A percentile compares a stretch with the other conserved stretches of the same genome.
Conservation (phyloP, 495 filamentous ascomycete genomes). For the Tuber umbilicatum region DNA sequence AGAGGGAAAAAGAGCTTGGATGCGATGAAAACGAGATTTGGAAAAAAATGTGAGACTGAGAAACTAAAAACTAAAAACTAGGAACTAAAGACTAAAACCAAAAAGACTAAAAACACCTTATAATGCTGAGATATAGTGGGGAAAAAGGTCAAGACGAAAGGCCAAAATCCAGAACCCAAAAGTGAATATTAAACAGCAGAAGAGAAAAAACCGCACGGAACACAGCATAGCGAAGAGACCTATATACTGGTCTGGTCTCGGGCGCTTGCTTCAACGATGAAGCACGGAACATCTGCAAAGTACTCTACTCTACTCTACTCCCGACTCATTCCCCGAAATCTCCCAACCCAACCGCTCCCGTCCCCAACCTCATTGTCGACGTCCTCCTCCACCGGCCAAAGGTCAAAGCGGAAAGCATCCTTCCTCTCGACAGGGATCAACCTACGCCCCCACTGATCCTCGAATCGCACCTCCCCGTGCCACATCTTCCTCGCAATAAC, state of each 20-base stretch:
- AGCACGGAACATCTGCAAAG: not conserved
- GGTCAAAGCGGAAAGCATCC: slow-evolving; percentile 37
- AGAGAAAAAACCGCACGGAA: not conserved
- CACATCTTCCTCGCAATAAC: slow-evolving; percentile 41
- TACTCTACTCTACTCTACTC: slow-evolving; percentile 15
- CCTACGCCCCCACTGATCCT: slow-evolving; percentile 41
- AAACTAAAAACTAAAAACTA: not conserved
- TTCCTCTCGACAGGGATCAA: slow-evolving; percentile 30
- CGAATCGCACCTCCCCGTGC: slow-evolving; percentile 40
- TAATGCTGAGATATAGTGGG: not conserved
- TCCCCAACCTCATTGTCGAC: slow-evolving; percentile 24
- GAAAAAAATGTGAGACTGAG: not conserved
- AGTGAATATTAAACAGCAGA: not conserved
- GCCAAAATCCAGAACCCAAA: not conserved
- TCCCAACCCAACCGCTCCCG: slow-evolving; percentile 36
- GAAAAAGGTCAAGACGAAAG: not conserved
- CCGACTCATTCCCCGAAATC: slow-evolving; percentile 33
- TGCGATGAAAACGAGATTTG: not conserved
- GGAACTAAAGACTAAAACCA: too few relatives aligned
- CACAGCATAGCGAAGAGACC: not conserved
- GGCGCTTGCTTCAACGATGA: not conserved
- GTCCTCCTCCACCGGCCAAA: slow-evolving; percentile 41
- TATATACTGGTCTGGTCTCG: not conserved
- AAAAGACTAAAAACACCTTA: not conserved
- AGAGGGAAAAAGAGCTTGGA: not conserved